Conservation (phyloP, 2,329 filamentous ascomycete genomes). For the Graphilbum ipis-grandicollis region DNA sequence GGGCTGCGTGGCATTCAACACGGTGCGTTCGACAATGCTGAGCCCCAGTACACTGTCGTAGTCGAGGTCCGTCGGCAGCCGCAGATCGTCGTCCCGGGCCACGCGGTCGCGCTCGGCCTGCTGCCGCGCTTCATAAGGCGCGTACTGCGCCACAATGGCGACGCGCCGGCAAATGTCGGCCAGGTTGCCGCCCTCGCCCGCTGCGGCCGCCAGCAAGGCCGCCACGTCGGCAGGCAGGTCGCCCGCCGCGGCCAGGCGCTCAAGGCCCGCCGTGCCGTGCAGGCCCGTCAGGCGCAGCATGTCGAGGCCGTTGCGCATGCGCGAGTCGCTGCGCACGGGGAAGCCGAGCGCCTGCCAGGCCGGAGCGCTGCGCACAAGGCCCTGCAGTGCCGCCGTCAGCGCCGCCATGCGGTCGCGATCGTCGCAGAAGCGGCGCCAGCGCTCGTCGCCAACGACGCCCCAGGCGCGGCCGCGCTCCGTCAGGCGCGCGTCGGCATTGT, state of each 20-base stretch:
- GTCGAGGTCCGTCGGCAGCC: conserved; percentile 56
- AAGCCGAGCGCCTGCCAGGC: conserved; percentile 17
- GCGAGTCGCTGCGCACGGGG: conserved; percentile 15
- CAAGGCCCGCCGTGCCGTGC: conserved; percentile 19
- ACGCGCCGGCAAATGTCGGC: conserved; percentile 45
- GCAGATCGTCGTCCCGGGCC: conserved; percentile 57
- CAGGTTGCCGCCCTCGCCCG: background rate
- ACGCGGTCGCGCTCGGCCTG: conserved; percentile 47
- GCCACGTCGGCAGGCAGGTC: conserved; percentile 23
- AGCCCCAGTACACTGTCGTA: conserved; percentile 60
- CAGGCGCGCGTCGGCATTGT: conserved; percentile 82
- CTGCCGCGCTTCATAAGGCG: conserved; percentile 69
- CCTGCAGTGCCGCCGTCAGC: conserved; percentile 39
- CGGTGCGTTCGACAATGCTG: conserved; percentile 60
- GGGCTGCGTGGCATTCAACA: conserved; percentile 53
- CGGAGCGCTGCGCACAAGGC: conserved; percentile 2
- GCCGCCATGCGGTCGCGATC: conserved; percentile 50
- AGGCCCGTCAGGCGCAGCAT: conserved; percentile 52
- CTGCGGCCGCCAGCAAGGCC: conserved; percentile 29
- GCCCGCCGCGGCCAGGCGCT: conserved; percentile 38
- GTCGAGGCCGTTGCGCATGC: conserved; percentile 57
- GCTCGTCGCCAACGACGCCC: conserved; percentile 60
- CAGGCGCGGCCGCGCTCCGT: conserved; percentile 60
- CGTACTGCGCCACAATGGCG: conserved; percentile 68
- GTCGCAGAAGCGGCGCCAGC: conserved; percentile 56